These are phyloP conservation scores for Solanum tarijense DNA, from an alignment of 257 asterid genomes.

Conservation along the genomic window DNA sequence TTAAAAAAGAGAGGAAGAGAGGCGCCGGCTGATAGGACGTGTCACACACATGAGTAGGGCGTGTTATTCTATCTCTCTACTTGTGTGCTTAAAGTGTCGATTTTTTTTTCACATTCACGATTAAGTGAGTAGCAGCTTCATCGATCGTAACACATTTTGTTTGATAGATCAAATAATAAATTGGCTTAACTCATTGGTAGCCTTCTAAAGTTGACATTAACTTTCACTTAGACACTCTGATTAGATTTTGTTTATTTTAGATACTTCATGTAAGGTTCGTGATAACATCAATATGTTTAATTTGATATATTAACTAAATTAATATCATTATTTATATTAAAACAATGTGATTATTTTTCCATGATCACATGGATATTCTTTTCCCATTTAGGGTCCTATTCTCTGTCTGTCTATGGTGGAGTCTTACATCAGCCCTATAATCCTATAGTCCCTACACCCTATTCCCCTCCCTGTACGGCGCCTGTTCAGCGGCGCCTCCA, in stretches of 20 bases:
- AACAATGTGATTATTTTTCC: too few relatives aligned
- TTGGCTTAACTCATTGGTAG: fast-evolving
- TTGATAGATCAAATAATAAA: too few relatives aligned
- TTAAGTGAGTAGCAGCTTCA: not conserved
- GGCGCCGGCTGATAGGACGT: constrained; percentile 72
- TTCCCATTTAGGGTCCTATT: not conserved
- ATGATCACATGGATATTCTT: not conserved
- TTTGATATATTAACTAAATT: too few relatives aligned
- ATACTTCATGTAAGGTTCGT: too few relatives aligned
- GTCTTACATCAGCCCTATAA: constrained; percentile 1
- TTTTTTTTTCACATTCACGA: too few relatives aligned
- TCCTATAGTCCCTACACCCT: constrained; percentile 38
- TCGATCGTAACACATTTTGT: too few relatives aligned
- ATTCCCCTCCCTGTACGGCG: constrained; percentile 36
- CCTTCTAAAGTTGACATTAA: too few relatives aligned
- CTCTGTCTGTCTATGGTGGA: not conserved
- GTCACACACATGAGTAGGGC: constrained; percentile 23
- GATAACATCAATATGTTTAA: not conserved
- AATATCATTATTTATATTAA: too few relatives aligned
- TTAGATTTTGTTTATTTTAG: fast-evolving
- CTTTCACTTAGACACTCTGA: too few relatives aligned
- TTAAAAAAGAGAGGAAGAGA: not conserved
- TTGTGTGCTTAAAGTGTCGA: not conserved
- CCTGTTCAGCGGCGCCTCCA: constrained; percentile 52
- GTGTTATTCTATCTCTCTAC: not conserved